phyloP scores from a whole-genome alignment of 2,329 filamentous ascomycete genomes.

The Clarireedia hainanense region DNA sequence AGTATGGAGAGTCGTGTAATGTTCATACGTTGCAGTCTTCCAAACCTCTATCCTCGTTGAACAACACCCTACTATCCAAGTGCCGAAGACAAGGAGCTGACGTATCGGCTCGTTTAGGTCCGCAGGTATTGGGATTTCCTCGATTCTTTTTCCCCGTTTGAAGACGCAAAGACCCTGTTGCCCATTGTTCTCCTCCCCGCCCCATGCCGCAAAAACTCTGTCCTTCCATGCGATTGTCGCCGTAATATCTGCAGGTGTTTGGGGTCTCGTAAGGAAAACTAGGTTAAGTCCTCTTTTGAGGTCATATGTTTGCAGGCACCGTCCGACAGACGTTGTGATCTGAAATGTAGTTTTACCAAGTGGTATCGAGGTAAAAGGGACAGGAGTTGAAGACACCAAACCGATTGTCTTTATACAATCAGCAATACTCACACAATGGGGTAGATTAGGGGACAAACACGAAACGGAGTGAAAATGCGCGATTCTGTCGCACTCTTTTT shows the following conservation, averaged over 20 bases:
- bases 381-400: conserved; percentile 80
- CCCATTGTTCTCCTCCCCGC: conserved; percentile 45
- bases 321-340: conserved; percentile 89
- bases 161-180: conserved; percentile 78
- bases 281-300: conserved; percentile 82
- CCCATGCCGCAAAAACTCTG: conserved; percentile 84
- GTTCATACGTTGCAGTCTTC: conserved; percentile 74
- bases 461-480: conserved; percentile 85
- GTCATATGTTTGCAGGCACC: conserved; percentile 91
- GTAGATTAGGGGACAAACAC: conserved; percentile 49
- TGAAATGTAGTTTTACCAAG: conserved; percentile 94
- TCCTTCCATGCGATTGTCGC: conserved; percentile 85
- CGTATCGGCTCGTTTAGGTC: conserved; percentile 63
- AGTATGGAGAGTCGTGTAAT: conserved; percentile 74
- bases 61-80: conserved; percentile 81
- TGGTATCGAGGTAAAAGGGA: conserved; percentile 84
- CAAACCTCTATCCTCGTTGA: conserved; percentile 76
- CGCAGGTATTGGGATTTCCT: conserved; percentile 60
- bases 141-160: conserved; percentile 80
- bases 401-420: conserved; percentile 65
- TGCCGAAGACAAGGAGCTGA: conserved; percentile 75
- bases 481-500: conserved; percentile 47
- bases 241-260: conserved; percentile 79
- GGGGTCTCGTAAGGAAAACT: conserved; percentile 85
- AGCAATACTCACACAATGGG: conserved; percentile 9